Base-by-base conservation (phyloP, 768 basidiomycete species). In the Lentinula aciculospora region DNA sequence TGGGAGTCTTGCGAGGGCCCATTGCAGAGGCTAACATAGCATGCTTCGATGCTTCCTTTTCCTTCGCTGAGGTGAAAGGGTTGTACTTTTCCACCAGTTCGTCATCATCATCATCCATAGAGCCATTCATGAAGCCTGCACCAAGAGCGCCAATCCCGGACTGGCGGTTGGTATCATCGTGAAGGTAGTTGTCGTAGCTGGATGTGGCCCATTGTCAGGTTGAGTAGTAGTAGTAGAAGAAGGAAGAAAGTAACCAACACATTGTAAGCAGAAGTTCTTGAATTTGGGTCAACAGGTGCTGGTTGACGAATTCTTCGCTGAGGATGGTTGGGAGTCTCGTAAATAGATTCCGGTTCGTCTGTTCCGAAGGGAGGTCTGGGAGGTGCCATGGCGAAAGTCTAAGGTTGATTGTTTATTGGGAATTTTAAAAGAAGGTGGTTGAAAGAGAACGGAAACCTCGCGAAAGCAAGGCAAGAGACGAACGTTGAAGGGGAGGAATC, bases 101-200 rank as follows among this genome's bases (percentile, higher is more conserved):
- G 53, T 78, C 74, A 32, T 75, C 74, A 57, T 77, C 74, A 56
- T 75, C 73, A 58, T 74, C 76, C 71, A 76, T 70, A 64, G 67
- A 67, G 29, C 68, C 73, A 62, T 74, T 72, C 72, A 80, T 72
- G 53, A 77, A 69, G 53, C 76, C 79, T 67, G 78, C 72, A 4
- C 83, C 79, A 17, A 84, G 68, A 25, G 77, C 81, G 53, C 77
- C 81, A 40, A 82, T 72, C 51, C 82, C 83, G 44, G 81, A 81
- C 60, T 76, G 74, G 53, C 82, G 77, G 60, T 74, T 75, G 48
- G 66, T 61, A 48, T 68, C 67, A 58, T 68, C 69, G 40, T 70
- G 71, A 48, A 84, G 66, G 68, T 85, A 86, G 66, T 77, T 79
- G 72, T 87, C 81, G 62, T 90, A 89, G 62, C 87, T 89, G 66